Conservation (phyloP, 345 rosid species). For the Gossypium thurberi region DNA sequence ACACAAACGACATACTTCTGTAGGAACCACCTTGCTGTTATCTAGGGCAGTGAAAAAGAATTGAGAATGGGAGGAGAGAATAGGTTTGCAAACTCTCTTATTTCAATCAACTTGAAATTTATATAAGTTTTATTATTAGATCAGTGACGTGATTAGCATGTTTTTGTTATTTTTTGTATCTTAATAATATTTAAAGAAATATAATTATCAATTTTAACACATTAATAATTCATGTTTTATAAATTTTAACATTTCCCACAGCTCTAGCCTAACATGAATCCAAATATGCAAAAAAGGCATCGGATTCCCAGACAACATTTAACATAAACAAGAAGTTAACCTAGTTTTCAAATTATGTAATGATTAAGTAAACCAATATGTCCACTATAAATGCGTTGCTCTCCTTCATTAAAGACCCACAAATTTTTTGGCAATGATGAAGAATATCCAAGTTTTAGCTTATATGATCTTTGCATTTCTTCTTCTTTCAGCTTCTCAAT, state of each 20-base stretch:
- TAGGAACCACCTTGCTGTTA: too few relatives aligned
- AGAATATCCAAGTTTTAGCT: neutral
- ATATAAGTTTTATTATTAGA: too few relatives aligned
- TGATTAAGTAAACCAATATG: slow-evolving; percentile 5
- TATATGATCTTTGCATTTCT: slow-evolving; percentile 6
- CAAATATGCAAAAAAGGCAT: slow-evolving; percentile 10
- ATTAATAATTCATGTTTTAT: too few relatives aligned
- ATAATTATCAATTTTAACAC: too few relatives aligned
- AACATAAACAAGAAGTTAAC: neutral
- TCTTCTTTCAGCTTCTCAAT: slow-evolving; percentile 12
- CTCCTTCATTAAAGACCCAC: neutral
- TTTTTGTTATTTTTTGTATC: too few relatives aligned
- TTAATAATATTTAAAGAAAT: too few relatives aligned
- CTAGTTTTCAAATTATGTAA: slow-evolving; percentile 19
- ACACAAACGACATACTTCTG: too few relatives aligned
- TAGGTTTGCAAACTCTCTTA: too few relatives aligned
- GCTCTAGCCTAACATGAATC: neutral
- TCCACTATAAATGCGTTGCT: slow-evolving; percentile 5
- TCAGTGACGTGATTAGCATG: too few relatives aligned
- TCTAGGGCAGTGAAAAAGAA: too few relatives aligned
- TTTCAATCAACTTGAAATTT: too few relatives aligned
- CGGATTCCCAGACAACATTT: slow-evolving; percentile 30
- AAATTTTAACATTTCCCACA: neutral
- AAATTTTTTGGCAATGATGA: neutral
- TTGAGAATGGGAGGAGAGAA: too few relatives aligned